Base-by-base conservation (phyloP, 331 rosid genomes). In the Malus hybrid region DNA sequence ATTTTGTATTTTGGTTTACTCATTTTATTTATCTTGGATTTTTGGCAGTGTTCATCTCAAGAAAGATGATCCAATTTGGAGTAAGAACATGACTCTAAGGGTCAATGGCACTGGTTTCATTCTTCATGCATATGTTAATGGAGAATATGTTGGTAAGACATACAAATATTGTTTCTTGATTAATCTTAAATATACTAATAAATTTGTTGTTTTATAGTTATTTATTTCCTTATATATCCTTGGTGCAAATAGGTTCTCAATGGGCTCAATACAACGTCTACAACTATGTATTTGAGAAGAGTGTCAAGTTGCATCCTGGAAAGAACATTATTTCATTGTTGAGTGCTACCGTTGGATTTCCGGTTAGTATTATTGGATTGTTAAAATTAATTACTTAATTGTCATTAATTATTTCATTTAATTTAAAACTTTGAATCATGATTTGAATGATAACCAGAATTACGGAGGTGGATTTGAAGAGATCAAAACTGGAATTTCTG, bases 41-140 rank as follows among this genome's bases (percentile, higher is more conserved):
- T 36, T 54, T 8, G 69, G 24, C 39, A 84, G 90, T 19, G 71
- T 90, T 18, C 4, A 86, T 7, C 31, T 84, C 62, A 77, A 75
- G 20, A 22, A 79, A 19, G 48, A 72, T 0, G 90, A 90, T 27
- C 86, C 89, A 10, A 50, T 87, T 79, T 87, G 84, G 91, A 84
- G 85, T 19, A 42, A 81, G 10, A 64, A 86, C 1, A 84, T 86
- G 83, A 33, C 70, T 32, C 76, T 87, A 24, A 76, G 78, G 27
- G 70, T 90, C 74, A 87, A 84, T 3, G 86, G 83, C 10, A 84
- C 84, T 1, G 92, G 95, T 1, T 86, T 83, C 15, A 72, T 84
- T 11, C 42, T 90, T 32, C 83, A 87, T 72, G 89, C 86, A 16
- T 90, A 74, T 33, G n/a, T 84, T 34, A 89, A 87, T 6, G 91